phyloP scores from a whole-genome alignment of 192 early-diverging fungal genomes.

The Backusella morwellensis region DNA sequence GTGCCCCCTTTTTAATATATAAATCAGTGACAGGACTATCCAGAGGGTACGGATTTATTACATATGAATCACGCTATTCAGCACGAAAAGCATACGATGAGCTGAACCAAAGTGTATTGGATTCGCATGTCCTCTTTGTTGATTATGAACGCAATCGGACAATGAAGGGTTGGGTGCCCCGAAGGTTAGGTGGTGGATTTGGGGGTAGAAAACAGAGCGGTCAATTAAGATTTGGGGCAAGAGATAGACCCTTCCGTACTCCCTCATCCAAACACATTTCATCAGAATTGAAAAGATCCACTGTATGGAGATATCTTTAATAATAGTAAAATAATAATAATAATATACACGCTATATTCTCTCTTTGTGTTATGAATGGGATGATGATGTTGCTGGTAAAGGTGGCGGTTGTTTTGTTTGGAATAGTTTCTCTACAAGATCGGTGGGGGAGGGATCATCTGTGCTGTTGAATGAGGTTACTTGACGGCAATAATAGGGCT shows the following conservation, averaged over 20 bases:
- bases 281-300: neutral
- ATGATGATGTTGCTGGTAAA: neutral
- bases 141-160: conserved; percentile 38
- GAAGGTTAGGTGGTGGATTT: conserved; percentile 43
- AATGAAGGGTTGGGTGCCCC: conserved; percentile 42
- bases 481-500: conserved; percentile 14
- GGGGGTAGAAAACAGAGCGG: conserved; percentile 43
- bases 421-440: conserved; percentile 30
- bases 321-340: neutral
- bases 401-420: conserved; percentile 8
- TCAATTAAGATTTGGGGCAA: conserved; percentile 40
- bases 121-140: conserved; percentile 35
- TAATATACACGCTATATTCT: neutral
- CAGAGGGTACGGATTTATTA: conserved; percentile 41
- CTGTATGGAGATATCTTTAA: conserved; percentile 8
- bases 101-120: conserved; percentile 21
- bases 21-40: conserved; percentile 35
- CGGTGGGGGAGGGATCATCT: conserved; percentile 24
- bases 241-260: conserved; percentile 36
- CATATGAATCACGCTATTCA: conserved; percentile 19
- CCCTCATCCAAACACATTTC: neutral
- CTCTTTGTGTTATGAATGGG: neutral
- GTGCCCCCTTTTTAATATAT: too few species aligned
- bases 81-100: conserved; percentile 33
- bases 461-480: neutral